Evolutionary conservation across 177 flowering plant species (phyloP).

Genomic region (Vitis hybrid): DNA sequence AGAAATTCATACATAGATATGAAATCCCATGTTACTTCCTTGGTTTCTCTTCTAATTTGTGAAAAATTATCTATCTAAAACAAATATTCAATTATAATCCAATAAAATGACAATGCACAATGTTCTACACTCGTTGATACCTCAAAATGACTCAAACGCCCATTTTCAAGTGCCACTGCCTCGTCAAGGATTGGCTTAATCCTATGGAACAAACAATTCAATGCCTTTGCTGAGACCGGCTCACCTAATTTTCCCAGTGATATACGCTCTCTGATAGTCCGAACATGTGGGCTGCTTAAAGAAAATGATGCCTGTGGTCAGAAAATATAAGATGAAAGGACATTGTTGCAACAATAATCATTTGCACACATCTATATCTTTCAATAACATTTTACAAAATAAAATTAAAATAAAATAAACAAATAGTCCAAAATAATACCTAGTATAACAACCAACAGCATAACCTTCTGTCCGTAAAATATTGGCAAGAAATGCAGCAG

Average conservation of each 20-base stretch:
- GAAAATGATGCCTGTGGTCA: slow-evolving; percentile 14
- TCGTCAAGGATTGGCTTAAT: slow-evolving; percentile 51
- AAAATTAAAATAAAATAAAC: background rate
- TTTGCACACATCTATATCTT: background rate
- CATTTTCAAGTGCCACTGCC: slow-evolving; percentile 60
- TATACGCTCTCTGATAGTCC: slow-evolving; percentile 79
- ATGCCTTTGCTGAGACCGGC: slow-evolving; percentile 53
- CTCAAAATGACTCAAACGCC: slow-evolving; percentile 87
- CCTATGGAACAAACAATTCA: slow-evolving; percentile 49
- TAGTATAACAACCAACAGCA: slow-evolving; percentile 89
- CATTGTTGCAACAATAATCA: background rate
- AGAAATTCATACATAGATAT: background rate
- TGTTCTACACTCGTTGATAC: slow-evolving; percentile 25
- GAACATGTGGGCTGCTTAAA: slow-evolving; percentile 78
- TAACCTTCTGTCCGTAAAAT: slow-evolving; percentile 83
- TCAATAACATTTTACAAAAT: background rate
- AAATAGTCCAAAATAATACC: slow-evolving; percentile 37
- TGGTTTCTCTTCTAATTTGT: background rate
- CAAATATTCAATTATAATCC: background rate
- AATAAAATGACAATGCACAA: background rate
- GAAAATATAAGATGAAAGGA: background rate
- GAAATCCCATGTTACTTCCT: background rate
- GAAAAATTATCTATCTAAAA: too few species aligned
- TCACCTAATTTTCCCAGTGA: slow-evolving; percentile 62
- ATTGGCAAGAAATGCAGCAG: slow-evolving; percentile 81